Percentiles rank a stretch among this genome's conserved stretches.
These are phyloP conservation scores for Starmerella scarabaei DNA, from an alignment of 805 yeast genomes.

Conservation along the genomic window DNA sequence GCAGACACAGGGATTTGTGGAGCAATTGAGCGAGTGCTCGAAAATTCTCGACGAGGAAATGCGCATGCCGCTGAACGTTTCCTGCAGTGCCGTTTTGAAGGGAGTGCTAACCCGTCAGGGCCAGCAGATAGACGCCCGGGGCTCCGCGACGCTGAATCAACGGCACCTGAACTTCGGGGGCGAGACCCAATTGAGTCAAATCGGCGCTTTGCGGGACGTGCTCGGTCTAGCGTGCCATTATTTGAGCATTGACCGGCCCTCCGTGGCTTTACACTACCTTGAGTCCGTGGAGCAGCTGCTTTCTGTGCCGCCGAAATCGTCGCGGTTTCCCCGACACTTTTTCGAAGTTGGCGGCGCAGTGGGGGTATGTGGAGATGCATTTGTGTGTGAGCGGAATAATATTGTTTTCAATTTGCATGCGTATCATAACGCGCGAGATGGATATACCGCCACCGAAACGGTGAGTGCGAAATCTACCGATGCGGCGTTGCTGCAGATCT, in stretches of 20 bases:
- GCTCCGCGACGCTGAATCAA: constrained; percentile 5
- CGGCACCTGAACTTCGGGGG: constrained; percentile 2
- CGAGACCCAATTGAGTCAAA: constrained; percentile 1
- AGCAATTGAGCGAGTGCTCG: constrained; percentile 1
- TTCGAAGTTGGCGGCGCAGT: neutral
- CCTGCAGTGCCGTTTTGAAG: constrained; percentile 11
- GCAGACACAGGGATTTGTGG: neutral
- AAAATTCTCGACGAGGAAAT: neutral
- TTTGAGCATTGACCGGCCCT: neutral
- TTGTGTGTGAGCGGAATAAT: constrained; percentile 8
- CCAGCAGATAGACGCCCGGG: constrained; percentile 1
- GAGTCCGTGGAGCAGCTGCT: neutral
- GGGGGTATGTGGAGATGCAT: constrained; percentile 13
- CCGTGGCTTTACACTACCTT: neutral
- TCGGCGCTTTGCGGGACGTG: constrained; percentile 1
- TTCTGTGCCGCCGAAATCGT: constrained; percentile 3
- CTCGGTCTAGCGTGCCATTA: constrained; percentile 1
- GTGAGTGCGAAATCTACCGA: constrained; percentile 13
- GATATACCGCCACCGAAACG: constrained; percentile 10
- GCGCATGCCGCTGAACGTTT: constrained; percentile 13
- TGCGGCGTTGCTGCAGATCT: constrained; percentile 7
- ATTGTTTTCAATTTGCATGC: constrained; percentile 14
- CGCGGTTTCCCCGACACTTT: constrained; percentile 9
- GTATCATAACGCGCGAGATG: constrained; percentile 7
- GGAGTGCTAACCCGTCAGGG: constrained; percentile 8